Base-by-base conservation (phyloP, 208 protist species). In the Leishmania tarentolae region DNA sequence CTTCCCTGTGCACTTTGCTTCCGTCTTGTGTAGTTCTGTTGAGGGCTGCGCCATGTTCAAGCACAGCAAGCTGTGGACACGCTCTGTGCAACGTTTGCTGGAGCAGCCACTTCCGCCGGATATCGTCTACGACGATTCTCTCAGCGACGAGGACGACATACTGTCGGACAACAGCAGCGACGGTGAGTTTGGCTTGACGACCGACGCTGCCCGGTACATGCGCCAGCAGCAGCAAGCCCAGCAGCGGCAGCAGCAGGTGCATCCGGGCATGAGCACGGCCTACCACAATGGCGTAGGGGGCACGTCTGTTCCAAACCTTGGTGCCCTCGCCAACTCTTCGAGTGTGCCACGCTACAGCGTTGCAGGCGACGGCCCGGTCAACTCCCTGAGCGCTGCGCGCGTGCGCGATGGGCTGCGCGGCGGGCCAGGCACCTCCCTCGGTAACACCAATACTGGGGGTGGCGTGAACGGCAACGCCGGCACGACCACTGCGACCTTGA, bases 41-140 rank as follows among this genome's bases (percentile, higher is more conserved):
- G 94, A 97, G 85, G 94, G 94, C 35, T 95, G 92, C 37, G 89
- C 87, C 35, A 75, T 95, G 73, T 93, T 97, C 82, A 92, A 94
- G 86, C 90, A 95, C 82, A 95, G 94, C 71, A 71, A 83, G 75
- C 87, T 96, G 44, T 97, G 94, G 93, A 92, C 87, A 59, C 93
- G 94, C 35, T 94, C 89, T 24, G 88, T 97, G 77, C 72, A 80
- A 50, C 82, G 90, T 3, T 76, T 97, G 74, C 72, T 94, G 21
- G 83, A 94, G 50, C 94, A 96, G 84, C 92, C 88, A 8, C 87
- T 95, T 46, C 90, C 90, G 13, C 93, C 92, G 0, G 90, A 93
- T 72, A 91, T 94, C 82, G 90, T 93, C 42, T 90, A 89, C 76
- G 89, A 93, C 75, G 86, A 92, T 59, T 78, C 72, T 24, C 50